Percentiles rank a stretch among this genome's conserved stretches.
Evolutionary conservation across 495 filamentous ascomycete genomes (phyloP).

Genomic region (Sabuloglossum arenarium): DNA sequence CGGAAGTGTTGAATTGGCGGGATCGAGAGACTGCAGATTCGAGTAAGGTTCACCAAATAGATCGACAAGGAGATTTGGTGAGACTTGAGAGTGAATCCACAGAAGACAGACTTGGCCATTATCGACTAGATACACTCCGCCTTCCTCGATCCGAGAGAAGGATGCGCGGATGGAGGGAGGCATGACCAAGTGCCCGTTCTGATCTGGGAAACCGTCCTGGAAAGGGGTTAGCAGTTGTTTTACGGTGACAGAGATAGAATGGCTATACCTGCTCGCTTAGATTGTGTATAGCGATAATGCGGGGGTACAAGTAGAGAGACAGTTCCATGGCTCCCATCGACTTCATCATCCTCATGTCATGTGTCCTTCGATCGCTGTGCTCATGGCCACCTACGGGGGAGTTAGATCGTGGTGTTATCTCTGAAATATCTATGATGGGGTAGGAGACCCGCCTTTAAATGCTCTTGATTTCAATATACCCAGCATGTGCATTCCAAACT

Average conservation of each 20-base stretch:
- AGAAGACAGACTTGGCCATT: slow-evolving; percentile 81
- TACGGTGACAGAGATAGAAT: not conserved
- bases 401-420: not conserved
- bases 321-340: slow-evolving; percentile 70
- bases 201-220: slow-evolving; percentile 71
- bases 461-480: slow-evolving; percentile 76
- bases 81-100: slow-evolving; percentile 66
- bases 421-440: not conserved
- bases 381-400: slow-evolving; percentile 42
- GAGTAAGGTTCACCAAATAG: slow-evolving; percentile 66
- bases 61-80: slow-evolving; percentile 67
- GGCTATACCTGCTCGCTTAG: slow-evolving; percentile 24
- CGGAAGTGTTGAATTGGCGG: slow-evolving; percentile 46
- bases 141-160: slow-evolving; percentile 77
- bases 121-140: slow-evolving; percentile 93
- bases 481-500: slow-evolving; percentile 96
- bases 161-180: slow-evolving; percentile 46
- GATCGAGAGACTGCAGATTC: slow-evolving; percentile 53
- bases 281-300: slow-evolving; percentile 80
- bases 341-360: slow-evolving; percentile 80
- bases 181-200: slow-evolving; percentile 62
- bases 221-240: not conserved
- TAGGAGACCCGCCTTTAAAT: slow-evolving; percentile 45
- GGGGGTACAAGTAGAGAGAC: slow-evolving; percentile 85
- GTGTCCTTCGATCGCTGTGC: slow-evolving; percentile 72